phyloP scores from a whole-genome alignment of 2,329 filamentous ascomycete genomes.

The Raffaelea albimanens region DNA sequence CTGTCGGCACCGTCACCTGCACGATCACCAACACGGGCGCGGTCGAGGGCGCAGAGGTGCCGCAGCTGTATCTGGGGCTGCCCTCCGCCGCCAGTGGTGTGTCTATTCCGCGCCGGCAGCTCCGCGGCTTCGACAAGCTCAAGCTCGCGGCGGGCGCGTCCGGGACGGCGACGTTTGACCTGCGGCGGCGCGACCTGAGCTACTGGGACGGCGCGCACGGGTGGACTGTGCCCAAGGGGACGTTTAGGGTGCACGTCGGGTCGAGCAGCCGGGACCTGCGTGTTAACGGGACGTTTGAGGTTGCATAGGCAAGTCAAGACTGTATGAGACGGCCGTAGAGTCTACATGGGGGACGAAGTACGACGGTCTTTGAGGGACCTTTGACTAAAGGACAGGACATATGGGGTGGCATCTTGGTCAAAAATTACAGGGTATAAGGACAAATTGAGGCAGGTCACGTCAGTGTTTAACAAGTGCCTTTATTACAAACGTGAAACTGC shows the following conservation, averaged over 20 bases:
- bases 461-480: too few relatives aligned
- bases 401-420: too few relatives aligned
- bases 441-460: too few relatives aligned
- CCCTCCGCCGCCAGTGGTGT: constrained; percentile 19
- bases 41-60: constrained; percentile 53
- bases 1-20: constrained; percentile 40
- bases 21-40: constrained; percentile 57
- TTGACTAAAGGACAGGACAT: too few relatives aligned
- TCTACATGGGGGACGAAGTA: too few relatives aligned
- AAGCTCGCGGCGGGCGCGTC: constrained; percentile 36
- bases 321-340: too few relatives aligned
- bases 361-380: too few relatives aligned
- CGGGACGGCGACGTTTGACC: constrained; percentile 37
- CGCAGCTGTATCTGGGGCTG: constrained; percentile 48
- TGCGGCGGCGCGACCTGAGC: constrained; percentile 53
- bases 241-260: constrained; percentile 32
- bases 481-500: too few relatives aligned
- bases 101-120: constrained; percentile 32
- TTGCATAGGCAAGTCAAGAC: constrained; percentile 5
- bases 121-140: constrained; percentile 56
- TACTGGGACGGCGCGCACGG: constrained; percentile 50
- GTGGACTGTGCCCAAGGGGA: constrained; percentile 45
- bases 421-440: too few relatives aligned
- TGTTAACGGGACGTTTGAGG: constrained; percentile 24
- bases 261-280: constrained; percentile 37